Evolutionary conservation across 108 stramenopile genomes (phyloP).

Genomic region (Bacterosira constricta): DNA sequence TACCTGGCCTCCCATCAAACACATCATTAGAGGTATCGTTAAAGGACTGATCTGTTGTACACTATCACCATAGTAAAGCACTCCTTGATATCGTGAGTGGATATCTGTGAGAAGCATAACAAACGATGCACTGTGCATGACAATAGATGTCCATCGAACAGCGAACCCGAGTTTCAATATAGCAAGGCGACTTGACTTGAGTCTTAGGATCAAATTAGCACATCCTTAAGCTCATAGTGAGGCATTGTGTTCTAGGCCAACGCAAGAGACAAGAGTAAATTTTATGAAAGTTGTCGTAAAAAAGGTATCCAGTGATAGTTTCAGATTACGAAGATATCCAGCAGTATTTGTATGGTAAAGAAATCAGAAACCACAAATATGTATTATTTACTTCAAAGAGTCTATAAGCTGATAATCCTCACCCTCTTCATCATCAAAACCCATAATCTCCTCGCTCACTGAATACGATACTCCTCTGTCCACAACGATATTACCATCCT

Average conservation of each 20-base stretch:
- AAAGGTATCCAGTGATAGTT: background rate
- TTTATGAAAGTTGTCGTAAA: background rate
- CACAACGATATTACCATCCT: background rate
- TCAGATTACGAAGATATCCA: background rate
- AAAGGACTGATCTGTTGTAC: no score
- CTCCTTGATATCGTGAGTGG: no score
- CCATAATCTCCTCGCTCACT: conserved; percentile 13
- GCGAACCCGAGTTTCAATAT: no score
- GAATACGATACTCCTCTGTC: conserved; percentile 1
- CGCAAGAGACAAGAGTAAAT: no score
- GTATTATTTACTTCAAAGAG: background rate
- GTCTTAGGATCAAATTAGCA: no score
- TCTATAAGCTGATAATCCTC: conserved; percentile 1
- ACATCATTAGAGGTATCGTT: no score
- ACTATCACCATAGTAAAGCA: no score
- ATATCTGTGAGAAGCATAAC: no score
- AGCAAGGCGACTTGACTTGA: no score
- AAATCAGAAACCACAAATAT: background rate
- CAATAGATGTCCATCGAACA: no score
- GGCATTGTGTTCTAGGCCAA: background rate
- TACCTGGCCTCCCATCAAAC: no score
- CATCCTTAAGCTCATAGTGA: background rate
- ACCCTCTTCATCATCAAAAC: conserved; percentile 24
- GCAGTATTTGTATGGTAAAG: background rate
- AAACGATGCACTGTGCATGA: no score